Evolutionary conservation across 176 grass and related monocot genomes (phyloP).

Genomic region (Echinochloa phyllopogon): DNA sequence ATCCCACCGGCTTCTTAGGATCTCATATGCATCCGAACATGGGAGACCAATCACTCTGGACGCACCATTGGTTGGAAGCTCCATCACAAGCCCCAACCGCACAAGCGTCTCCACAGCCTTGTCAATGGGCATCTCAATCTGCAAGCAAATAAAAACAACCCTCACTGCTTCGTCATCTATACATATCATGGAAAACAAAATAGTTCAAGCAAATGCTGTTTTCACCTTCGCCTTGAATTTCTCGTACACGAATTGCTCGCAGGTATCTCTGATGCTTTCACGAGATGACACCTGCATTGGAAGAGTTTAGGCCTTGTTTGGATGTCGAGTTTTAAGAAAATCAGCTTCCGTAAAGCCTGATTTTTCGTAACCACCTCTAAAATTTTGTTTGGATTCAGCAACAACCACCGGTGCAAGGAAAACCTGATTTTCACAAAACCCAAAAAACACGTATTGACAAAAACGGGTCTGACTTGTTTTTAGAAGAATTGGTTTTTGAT

Average conservation of each 20-base stretch:
- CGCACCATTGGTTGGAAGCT: slow-evolving; percentile 49
- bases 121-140: slow-evolving; percentile 98
- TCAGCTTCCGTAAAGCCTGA: too few relatives aligned
- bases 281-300: slow-evolving; percentile 59
- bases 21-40: slow-evolving; percentile 63
- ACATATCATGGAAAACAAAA: background rate
- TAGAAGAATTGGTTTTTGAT: too few relatives aligned
- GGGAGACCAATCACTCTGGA: slow-evolving; percentile 54
- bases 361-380: too few relatives aligned
- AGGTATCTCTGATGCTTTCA: slow-evolving; percentile 63
- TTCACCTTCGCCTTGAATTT: slow-evolving; percentile 78
- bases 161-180: background rate
- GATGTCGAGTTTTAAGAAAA: too few relatives aligned
- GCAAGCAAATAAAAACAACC: background rate
- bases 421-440: too few relatives aligned
- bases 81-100: slow-evolving; percentile 70
- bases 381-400: too few relatives aligned
- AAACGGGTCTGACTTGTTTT: too few relatives aligned
- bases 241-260: slow-evolving; percentile 80
- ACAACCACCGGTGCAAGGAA: too few relatives aligned
- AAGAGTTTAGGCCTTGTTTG: too few relatives aligned
- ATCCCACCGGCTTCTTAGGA: slow-evolving; percentile 71
- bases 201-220: background rate
- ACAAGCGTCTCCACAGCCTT: slow-evolving; percentile 79
- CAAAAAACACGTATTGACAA: too few relatives aligned